Conservation (phyloP, 2,329 filamentous ascomycete species). For the Pyricularia sp. region DNA sequence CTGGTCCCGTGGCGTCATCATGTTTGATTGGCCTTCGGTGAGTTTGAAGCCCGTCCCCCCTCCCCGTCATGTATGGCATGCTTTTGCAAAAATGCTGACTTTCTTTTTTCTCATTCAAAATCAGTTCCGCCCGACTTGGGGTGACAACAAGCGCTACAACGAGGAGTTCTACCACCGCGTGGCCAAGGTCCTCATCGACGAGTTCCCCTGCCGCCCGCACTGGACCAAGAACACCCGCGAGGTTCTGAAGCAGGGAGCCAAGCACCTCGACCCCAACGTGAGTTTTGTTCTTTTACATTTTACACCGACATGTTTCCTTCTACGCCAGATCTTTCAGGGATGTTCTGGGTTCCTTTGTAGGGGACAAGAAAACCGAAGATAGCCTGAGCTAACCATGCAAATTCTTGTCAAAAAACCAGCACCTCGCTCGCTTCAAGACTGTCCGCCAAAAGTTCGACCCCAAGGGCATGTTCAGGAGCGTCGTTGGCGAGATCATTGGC, state of each 20-base stretch:
- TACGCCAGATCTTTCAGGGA: neutral
- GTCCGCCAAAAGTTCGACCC: slow-evolving; percentile 38
- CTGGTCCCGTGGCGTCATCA: slow-evolving; percentile 40
- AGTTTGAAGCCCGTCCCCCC: neutral
- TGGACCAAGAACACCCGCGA: slow-evolving; percentile 45
- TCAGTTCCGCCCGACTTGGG: slow-evolving; percentile 30
- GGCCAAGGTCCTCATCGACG: slow-evolving; percentile 34
- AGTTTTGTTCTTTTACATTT: slow-evolving; percentile 11
- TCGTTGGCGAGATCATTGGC: slow-evolving; percentile 38
- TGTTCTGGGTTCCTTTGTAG: neutral
- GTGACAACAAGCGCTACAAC: slow-evolving; percentile 37
- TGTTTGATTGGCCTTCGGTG: slow-evolving; percentile 40
- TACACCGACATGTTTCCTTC: neutral
- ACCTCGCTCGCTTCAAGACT: slow-evolving; percentile 36
- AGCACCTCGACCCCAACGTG: slow-evolving; percentile 36
- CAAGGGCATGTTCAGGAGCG: slow-evolving; percentile 34
- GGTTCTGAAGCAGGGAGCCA: slow-evolving; percentile 31
- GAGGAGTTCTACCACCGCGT: slow-evolving; percentile 39
- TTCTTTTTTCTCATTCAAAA: neutral
- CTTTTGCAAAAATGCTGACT: too few relatives aligned
- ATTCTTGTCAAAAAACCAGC: slow-evolving; percentile 13
- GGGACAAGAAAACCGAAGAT: neutral
- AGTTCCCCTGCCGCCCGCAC: slow-evolving; percentile 41
- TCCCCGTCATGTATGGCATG: too few relatives aligned
- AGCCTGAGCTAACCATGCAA: neutral